These are phyloP conservation scores for Avena eriantha DNA, from an alignment of 176 grass and related monocot species.

Conservation along the genomic window DNA sequence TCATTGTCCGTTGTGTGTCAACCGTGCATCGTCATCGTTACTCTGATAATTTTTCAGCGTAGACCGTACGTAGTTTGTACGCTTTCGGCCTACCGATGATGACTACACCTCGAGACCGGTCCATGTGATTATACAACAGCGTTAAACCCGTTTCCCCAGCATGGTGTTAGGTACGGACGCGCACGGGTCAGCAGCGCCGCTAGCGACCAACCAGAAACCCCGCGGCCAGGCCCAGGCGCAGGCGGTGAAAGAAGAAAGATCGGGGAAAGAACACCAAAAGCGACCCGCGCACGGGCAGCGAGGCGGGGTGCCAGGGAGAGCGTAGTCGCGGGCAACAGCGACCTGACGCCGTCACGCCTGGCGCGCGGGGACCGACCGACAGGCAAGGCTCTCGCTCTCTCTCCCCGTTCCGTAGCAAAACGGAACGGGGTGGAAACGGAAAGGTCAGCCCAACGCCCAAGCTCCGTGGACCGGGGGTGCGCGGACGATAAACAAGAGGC, in stretches of 20 bases:
- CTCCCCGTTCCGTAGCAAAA: not conserved
- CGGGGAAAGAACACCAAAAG: slow-evolving; percentile 5
- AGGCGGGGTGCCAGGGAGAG: not conserved
- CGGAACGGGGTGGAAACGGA: not conserved
- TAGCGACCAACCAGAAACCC: not conserved
- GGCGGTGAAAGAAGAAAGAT: not conserved
- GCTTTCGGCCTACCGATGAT: no score
- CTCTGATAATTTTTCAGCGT: no score
- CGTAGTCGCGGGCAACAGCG: not conserved
- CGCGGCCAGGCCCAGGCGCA: not conserved
- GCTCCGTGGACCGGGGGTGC: slow-evolving; percentile 26
- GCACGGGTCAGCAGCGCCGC: not conserved
- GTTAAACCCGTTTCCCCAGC: no score
- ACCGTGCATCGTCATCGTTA: no score
- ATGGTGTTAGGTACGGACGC: not conserved
- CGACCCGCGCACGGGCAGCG: slow-evolving; percentile 8
- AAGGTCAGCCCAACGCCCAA: slow-evolving; percentile 26
- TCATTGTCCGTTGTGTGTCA: no score
- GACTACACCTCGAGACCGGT: no score
- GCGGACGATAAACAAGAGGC: slow-evolving; percentile 45
- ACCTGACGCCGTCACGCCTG: slow-evolving; percentile 1
- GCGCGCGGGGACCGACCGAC: no score
- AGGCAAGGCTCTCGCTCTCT: not conserved
- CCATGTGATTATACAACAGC: no score
- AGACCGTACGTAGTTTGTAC: no score